Conservation (phyloP, 2,329 filamentous ascomycete genomes). For the Cladosporium sphaerospermum region DNA sequence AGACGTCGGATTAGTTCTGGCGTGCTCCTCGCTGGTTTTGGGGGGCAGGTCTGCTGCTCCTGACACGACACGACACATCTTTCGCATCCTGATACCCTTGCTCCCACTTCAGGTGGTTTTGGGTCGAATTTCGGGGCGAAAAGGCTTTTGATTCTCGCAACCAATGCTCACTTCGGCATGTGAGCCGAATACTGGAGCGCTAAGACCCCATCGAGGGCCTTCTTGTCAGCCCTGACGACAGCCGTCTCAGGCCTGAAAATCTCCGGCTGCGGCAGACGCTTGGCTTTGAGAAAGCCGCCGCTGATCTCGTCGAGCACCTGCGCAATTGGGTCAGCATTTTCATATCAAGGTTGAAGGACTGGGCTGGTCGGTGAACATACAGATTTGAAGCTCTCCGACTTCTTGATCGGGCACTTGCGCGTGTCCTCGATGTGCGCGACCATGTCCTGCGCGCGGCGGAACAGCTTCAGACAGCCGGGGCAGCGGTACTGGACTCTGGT, state of each 20-base stretch:
- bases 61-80: too few species aligned
- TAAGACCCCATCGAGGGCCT: constrained; percentile 11
- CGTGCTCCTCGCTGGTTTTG: too few species aligned
- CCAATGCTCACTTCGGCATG: not conserved
- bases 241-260: constrained; percentile 11
- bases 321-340: not conserved
- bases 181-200: constrained; percentile 11
- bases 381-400: constrained; percentile 29
- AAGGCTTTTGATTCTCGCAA: too few species aligned
- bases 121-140: too few species aligned
- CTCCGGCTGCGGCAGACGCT: constrained; percentile 15
- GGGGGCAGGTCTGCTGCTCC: too few species aligned
- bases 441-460: constrained; percentile 32
- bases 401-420: constrained; percentile 30
- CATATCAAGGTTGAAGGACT: not conserved
- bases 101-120: too few species aligned
- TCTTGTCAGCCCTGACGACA: constrained; percentile 11
- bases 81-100: too few species aligned
- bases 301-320: constrained; percentile 34
- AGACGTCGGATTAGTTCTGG: too few species aligned
- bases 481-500: constrained; percentile 32
- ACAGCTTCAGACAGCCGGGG: constrained; percentile 36
- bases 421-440: constrained; percentile 37
- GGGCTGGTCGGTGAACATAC: constrained; percentile 14
- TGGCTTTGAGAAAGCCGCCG: constrained; percentile 33